A percentile compares a stretch with the other conserved stretches of the same genome.
Evolutionary conservation across 495 filamentous ascomycete genomes (phyloP).

Genomic region (Hypoxylon lenormandii): DNA sequence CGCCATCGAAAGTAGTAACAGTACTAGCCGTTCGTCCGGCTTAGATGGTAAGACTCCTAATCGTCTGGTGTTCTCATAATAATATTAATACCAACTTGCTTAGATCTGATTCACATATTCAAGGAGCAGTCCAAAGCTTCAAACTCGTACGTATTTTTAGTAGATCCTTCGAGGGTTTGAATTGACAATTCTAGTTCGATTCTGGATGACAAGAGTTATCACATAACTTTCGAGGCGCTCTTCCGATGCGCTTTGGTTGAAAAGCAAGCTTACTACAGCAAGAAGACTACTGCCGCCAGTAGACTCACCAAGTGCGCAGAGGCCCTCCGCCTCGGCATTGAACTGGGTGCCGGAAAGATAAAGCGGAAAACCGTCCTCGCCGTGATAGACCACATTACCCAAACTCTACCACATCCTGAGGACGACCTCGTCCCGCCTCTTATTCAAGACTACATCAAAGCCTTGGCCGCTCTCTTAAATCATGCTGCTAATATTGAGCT

Average conservation of each 20-base stretch:
- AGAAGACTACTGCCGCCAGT: constrained; percentile 64
- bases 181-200: constrained; percentile 33
- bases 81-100: constrained; percentile 14
- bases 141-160: constrained; percentile 63
- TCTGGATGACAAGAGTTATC: constrained; percentile 78
- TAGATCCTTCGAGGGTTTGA: constrained; percentile 34
- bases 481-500: constrained; percentile 82
- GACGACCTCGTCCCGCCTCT: constrained; percentile 78
- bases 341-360: constrained; percentile 73
- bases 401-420: constrained; percentile 73
- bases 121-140: constrained; percentile 68
- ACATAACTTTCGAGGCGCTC: constrained; percentile 82
- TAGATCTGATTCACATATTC: constrained; percentile 69
- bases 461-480: constrained; percentile 74
- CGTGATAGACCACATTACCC: constrained; percentile 81
- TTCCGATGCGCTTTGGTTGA: constrained; percentile 77
- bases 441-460: constrained; percentile 80
- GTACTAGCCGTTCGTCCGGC: constrained; percentile 46
- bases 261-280: constrained; percentile 69
- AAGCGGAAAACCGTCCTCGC: constrained; percentile 80
- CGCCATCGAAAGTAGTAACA: constrained; percentile 45
- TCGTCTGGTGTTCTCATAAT: constrained; percentile 11
- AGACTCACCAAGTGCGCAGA: constrained; percentile 78
- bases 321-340: constrained; percentile 75
- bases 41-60: constrained; percentile 50